Conservation (phyloP, 352 stramenopile genomes). For the Phytophthora citricola region DNA sequence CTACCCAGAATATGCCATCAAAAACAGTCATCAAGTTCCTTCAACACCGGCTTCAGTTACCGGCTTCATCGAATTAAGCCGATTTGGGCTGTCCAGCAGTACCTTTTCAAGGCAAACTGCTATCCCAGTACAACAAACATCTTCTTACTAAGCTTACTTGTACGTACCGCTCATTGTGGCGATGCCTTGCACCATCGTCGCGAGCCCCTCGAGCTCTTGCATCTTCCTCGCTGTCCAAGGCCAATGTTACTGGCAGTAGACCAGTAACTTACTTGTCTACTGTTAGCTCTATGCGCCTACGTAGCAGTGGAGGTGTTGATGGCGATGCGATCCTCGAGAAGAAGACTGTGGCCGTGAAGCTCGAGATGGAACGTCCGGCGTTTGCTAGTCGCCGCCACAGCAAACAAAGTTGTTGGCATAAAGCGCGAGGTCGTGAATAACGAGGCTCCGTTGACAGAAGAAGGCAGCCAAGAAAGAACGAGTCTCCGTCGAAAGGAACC, state of each 20-base stretch:
- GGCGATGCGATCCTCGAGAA: slow-evolving; percentile 9
- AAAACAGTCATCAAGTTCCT: no score
- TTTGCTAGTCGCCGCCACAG: slow-evolving; percentile 10
- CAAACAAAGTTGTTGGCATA: slow-evolving; percentile 9
- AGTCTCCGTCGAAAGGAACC: slow-evolving; percentile 36
- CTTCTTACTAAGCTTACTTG: no score
- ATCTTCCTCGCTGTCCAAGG: slow-evolving; percentile 8
- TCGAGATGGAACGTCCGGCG: not conserved
- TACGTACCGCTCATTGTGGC: no score
- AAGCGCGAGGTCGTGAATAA: slow-evolving; percentile 37
- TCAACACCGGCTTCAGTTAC: no score
- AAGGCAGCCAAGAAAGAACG: slow-evolving; percentile 31
- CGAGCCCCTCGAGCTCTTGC: not conserved
- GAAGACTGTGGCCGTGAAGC: slow-evolving; percentile 16
- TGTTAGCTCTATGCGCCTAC: slow-evolving; percentile 43
- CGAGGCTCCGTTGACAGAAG: slow-evolving; percentile 16
- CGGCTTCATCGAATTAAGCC: no score
- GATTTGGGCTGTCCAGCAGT: no score
- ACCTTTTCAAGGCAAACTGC: no score
- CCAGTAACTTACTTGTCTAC: no score
- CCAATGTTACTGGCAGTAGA: not conserved
- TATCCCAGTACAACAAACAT: no score
- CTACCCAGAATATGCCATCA: no score
- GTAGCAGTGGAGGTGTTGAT: slow-evolving; percentile 21
- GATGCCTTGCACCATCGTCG: no score